These are phyloP conservation scores for Termitomyces sp. DNA, from an alignment of 768 basidiomycete species.

Conservation along the genomic window DNA sequence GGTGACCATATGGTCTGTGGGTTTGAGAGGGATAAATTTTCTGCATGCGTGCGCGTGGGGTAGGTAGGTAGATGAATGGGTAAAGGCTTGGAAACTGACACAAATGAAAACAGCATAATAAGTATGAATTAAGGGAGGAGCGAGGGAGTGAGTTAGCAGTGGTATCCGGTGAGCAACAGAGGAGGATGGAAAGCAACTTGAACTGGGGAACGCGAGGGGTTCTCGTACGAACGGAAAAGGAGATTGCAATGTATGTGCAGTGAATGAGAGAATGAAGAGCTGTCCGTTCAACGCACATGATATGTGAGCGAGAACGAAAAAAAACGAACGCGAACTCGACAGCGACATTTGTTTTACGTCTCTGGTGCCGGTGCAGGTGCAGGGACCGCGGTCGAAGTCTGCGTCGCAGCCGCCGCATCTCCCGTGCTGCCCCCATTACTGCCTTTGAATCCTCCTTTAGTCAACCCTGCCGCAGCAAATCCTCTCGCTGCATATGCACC, in stretches of 20 bases:
- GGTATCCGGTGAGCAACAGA: conserved; percentile 4
- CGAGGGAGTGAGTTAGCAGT: not conserved
- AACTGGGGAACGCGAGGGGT: not conserved
- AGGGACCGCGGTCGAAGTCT: not conserved
- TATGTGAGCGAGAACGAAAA: not conserved
- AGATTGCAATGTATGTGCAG: not conserved
- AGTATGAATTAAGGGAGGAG: not conserved
- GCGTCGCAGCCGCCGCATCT: conserved; percentile 5
- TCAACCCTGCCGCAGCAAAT: conserved; percentile 67
- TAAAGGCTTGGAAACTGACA: not conserved
- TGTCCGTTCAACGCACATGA: not conserved
- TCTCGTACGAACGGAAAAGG: not conserved
- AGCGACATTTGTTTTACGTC: not conserved
- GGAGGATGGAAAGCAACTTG: not conserved
- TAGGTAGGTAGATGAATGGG: not conserved
- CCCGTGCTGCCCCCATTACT: conserved; percentile 1
- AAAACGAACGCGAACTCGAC: not conserved
- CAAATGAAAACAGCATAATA: not conserved
- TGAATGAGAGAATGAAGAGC: not conserved
- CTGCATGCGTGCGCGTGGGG: not conserved
- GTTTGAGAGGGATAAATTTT: not conserved
- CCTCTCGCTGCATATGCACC: conserved; percentile 59
- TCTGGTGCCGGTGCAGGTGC: not conserved
- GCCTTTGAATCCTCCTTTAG: conserved; percentile 21
- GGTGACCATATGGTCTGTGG: conserved; percentile 8